Conservation (phyloP, 164 flowering plant genomes). For the Vitis labrusca region DNA sequence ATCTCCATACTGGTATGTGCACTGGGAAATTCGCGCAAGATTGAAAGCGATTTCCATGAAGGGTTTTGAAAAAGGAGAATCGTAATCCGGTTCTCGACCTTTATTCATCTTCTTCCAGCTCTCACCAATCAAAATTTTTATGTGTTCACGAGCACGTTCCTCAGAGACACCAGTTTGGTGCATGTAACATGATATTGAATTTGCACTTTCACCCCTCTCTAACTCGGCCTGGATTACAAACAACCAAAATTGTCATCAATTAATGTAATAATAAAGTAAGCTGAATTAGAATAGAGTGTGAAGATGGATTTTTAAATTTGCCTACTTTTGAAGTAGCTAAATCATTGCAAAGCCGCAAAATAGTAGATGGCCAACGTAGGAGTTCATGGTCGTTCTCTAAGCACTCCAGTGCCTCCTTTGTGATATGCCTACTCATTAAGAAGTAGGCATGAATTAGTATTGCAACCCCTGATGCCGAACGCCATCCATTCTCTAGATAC, state of each 20-base stretch:
- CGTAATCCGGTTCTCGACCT: neutral
- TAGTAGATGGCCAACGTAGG: conserved; percentile 28
- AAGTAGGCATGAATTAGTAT: conserved; percentile 29
- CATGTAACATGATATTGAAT: conserved; percentile 36
- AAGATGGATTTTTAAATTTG: neutral
- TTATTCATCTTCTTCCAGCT: conserved; percentile 39
- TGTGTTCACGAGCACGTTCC: conserved; percentile 28
- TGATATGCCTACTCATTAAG: neutral
- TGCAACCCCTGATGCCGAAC: conserved; percentile 28
- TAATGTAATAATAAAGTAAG: too few relatives aligned
- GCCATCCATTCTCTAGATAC: conserved; percentile 45
- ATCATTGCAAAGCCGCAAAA: conserved; percentile 42
- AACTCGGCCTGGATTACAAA: conserved; percentile 25
- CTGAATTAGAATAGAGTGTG: too few relatives aligned
- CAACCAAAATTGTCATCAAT: too few relatives aligned
- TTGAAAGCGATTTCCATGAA: conserved; percentile 24
- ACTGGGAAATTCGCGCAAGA: conserved; percentile 36
- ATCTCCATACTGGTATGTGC: conserved; percentile 49
- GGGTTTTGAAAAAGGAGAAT: conserved; percentile 16
- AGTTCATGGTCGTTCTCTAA: conserved; percentile 19
- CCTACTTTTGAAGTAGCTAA: conserved; percentile 42
- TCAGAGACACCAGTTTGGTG: conserved; percentile 20
- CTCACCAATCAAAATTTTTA: conserved; percentile 19
- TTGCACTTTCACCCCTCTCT: conserved; percentile 36
- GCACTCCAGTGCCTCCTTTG: conserved; percentile 10